Base-by-base conservation (phyloP, 2,329 filamentous ascomycete genomes). In the Septoria linicola region DNA sequence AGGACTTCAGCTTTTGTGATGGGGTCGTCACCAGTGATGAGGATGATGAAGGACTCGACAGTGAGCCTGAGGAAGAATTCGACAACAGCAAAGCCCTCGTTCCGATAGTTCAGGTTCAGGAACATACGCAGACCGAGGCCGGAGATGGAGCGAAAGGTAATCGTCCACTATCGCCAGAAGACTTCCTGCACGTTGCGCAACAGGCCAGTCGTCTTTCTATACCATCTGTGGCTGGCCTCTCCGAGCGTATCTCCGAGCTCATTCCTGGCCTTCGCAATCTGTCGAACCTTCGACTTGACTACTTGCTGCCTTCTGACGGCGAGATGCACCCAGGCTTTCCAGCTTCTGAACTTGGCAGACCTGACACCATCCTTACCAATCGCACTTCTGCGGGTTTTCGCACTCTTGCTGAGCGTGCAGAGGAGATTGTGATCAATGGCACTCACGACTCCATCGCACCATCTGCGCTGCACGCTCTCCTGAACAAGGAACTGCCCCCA, bases 171-270 rank as follows among this genome's bases (percentile, higher is more conserved):
- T 74, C 73, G 4, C 69, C 71, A 11, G 65, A 72, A 31, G 66
- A 72, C 43, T 61, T 75, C 39, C 64, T 76, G 20, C 67, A 66
- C 35, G 63, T 70, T 41, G 66, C 68, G n/a, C 62, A 62, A 8
- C 74, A 77, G 59, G 67, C 76, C 58, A 71, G 75, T 20, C 68
- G 70, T 23, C 60, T 77, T 17, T 72, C 70, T 3, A 71, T 78
- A 19, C 75, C 75, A 13, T 75, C 72, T 3, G 68, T 76, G 13
- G 67, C 66, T 21, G 72, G 67, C 8, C 64, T 77, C 6, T 76
- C 74, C 1, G 68, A 75, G 42, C 69, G 73, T 16, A 62, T 77
- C 10, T 75, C 74, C 0, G 71, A 73, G 59, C 64, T 76, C 10
- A 57, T 77, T 14, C 75, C 74, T 4, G 71, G 71, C 8, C 55